Evolutionary conservation across 345 rosid genomes (phyloP).

Genomic region (Bruguiera parviflora): DNA sequence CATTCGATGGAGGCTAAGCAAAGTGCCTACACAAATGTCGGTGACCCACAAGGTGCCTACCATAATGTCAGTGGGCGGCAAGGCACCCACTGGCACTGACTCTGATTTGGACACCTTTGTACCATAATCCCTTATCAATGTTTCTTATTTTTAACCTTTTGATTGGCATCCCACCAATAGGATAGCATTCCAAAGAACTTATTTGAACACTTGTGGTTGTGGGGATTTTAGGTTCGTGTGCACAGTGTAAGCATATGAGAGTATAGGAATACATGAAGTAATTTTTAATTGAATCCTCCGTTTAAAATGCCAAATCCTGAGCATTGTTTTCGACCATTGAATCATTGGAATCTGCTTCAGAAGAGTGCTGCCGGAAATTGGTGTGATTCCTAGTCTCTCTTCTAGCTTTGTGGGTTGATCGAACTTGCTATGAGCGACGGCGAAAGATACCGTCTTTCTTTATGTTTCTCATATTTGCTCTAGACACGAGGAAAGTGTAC

Average conservation of each 20-base stretch:
- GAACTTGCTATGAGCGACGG: no score
- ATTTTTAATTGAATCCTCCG: no score
- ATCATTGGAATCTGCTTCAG: neutral
- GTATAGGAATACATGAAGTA: constrained; percentile 6
- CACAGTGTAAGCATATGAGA: constrained; percentile 11
- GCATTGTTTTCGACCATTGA: neutral
- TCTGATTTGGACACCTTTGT: constrained; percentile 9
- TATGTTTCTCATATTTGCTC: no score
- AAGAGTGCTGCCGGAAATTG: neutral
- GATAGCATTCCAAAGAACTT: neutral
- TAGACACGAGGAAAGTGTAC: no score
- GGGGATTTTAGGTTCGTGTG: neutral
- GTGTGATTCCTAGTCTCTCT: neutral
- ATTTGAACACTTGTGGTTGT: neutral
- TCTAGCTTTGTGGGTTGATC: no score
- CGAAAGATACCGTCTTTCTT: no score
- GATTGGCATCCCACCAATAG: neutral
- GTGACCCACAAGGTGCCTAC: constrained; percentile 23
- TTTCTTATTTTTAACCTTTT: neutral
- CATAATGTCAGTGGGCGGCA: constrained; percentile 10
- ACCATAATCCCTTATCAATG: neutral
- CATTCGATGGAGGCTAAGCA: constrained; percentile 17
- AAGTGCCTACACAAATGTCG: constrained; percentile 17
- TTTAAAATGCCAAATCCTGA: no score
- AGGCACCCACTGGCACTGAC: constrained; percentile 5